Evolutionary conservation across 345 rosid species (phyloP), one percentile per base, ranked within the genome.

Genomic region (Garcia nutans): DNA sequence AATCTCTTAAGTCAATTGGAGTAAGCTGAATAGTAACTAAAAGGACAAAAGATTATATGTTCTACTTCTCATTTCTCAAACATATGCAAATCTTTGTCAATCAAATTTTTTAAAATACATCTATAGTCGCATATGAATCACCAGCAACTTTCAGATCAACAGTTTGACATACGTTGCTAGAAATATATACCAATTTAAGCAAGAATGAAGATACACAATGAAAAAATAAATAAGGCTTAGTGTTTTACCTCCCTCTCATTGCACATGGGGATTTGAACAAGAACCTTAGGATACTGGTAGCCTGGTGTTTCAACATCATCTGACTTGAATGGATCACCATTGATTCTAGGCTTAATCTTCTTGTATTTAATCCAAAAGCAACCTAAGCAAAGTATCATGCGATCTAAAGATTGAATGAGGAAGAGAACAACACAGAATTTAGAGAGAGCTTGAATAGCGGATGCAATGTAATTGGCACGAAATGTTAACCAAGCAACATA

Each of bases 221-320:
- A 47, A 41, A 16, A 61, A 26, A 6, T 49, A 42, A 44, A 33
- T 23, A 68, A 59, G 57, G 50, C 58, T 70, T 19, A 20, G 55
- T 74, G 31, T 47, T n/a, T 78, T 83, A 90, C 95, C 93, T 90
- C 93, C 74, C 83, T 90, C 72, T 92, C 97, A 58, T 92, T 92
- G 65, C 93, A 89, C 94, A 92, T 92, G 56, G 97, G 97, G 31
- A 92, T 90, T 84, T 92, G 97, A 80, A 92, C 95, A 81, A 92
- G 97, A 85, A 89, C 93, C 94, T 84, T 89, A 44, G 97, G 97
- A 70, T 88, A 90, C 77, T 72, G 82, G 75, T 47, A 86, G 12
- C 84, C 77, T 6, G 86, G 76, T 66, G 88, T 86, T 72, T 90
- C 93, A 65, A 81, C 86, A 82, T 86, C 93, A 77, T 73, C 86